Evolutionary conservation across 352 stramenopile genomes (phyloP), one percentile per base, ranked within the genome.

Genomic region (Globisporangium spiculum): DNA sequence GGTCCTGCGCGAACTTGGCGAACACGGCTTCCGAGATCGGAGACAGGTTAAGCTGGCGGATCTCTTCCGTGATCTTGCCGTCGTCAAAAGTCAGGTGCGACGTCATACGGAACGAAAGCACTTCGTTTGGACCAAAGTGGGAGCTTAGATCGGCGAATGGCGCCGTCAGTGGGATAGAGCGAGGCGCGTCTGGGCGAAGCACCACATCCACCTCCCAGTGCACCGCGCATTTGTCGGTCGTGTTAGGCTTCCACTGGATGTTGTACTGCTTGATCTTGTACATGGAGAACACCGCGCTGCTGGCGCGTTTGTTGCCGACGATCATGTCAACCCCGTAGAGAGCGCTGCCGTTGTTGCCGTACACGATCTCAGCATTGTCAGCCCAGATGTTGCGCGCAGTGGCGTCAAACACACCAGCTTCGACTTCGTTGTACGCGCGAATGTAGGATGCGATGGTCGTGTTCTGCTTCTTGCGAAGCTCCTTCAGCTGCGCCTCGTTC

Each of bases 181-280:
- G 81, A 8, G 74, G 75, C 6, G 83, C 84, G 22, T 82, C 73
- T 7, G 83, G 69, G 46, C 81, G 82, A 26, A 95, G 57, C 24
- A 61, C 67, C 3, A 76, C 86, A 58, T 94, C 81, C 16, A 95
- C 71, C 36, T 93, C 81, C 81, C 81, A 94, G 68, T 85, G 79
- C 58, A 95, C 81, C 6, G 89, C 67, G 59, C 86, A 93, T 69
- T 92, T 93, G 68, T 93, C 80, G 36, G 75, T 83, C 16, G 71
- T 81, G 59, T 76, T 79, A 4, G 77, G 52, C 72, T 92, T 91
- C 88, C 88, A 94, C 73, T 93, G 81, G 30, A 93, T 81, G 30
- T 70, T 75, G 76, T 90, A 92, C 71, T 93, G 82, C 76, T 90
- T 91, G 72, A 95, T 89, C 75, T 93, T 86, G 70, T 90, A 94